Evolutionary conservation across 176 grass and related monocot genomes (phyloP), one percentile per base, ranked within the genome.

Genomic region (Cocos nucifera): DNA sequence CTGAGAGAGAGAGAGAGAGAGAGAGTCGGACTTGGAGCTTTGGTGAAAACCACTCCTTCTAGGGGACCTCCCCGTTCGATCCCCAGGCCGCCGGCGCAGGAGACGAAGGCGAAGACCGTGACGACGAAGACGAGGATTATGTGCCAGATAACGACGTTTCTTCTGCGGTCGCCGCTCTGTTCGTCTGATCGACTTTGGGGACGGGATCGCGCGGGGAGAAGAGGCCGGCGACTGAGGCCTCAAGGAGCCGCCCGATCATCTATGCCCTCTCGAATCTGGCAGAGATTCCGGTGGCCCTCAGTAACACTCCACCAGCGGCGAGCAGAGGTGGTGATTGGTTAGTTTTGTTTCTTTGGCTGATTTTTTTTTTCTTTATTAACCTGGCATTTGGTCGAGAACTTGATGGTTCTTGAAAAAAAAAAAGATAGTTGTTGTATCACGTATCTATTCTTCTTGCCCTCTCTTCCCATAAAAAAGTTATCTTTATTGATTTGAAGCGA

Each of bases 181-280:
- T 35, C 32, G 32, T 35, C 6, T 6, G 32, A 35, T 9, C 32
- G 63, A 64, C 1, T 35, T 35, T 1, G 32, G 32, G 6, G 32
- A 9, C 0, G 71, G 67, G 64, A 59, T 61, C 32, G 73, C 10
- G 9, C 72, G 28, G 24, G 29, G 64, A 48, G 61, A 55, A 62
- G 75, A 82, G 69, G 73, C 57, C 58, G 56, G 32, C 68, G 0
- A 3, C 21, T 61, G 75, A 80, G 85, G 32, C 8, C 32, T 35
- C 7, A 7, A 9, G 32, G 2, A 35, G 32, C 7, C 32, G 32
- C 32, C 32, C 32, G 32, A 35, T 6, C 8, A 35, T 35, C 6
- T 9, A 50, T 49, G 83, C 88, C 22, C 59, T 78, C 26, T 74
- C 79, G 20, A 75, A 86, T 77, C 75, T 23, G 83, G 76, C 61